Evolutionary conservation across 345 rosid species (phyloP).

Genomic region (Eucalyptus brandiana): DNA sequence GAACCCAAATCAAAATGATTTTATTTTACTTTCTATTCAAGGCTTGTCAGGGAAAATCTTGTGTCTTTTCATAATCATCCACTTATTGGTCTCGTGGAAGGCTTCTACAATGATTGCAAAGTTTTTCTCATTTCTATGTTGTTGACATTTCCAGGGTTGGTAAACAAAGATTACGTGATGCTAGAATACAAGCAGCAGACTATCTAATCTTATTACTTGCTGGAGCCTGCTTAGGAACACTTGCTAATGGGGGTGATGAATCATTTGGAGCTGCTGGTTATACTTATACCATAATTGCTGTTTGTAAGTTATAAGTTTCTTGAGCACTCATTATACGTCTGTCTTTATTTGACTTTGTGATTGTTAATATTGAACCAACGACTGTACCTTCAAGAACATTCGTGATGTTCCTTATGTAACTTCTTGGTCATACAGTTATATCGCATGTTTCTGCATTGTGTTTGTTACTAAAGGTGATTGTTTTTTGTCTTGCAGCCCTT

Average conservation of each 20-base stretch:
- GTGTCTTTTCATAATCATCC: neutral
- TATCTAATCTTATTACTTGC: conserved; percentile 83
- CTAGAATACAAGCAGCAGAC: conserved; percentile 70
- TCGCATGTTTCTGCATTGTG: neutral
- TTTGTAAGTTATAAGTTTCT: conserved; percentile 39
- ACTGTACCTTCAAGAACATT: neutral
- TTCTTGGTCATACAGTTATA: neutral
- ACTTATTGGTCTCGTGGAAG: neutral
- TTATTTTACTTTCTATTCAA: neutral
- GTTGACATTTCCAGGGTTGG: conserved; percentile 38
- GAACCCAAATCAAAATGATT: neutral
- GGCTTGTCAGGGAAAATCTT: neutral
- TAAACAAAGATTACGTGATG: conserved; percentile 81
- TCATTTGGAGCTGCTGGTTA: conserved; percentile 73
- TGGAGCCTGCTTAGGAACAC: conserved; percentile 86
- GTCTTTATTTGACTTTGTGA: neutral
- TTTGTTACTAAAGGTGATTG: neutral
- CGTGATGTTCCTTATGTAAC: neutral
- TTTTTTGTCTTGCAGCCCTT: conserved; percentile 50
- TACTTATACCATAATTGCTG: conserved; percentile 77
- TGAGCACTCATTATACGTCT: neutral
- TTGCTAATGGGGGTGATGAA: conserved; percentile 47
- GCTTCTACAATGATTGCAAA: neutral
- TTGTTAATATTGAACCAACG: neutral
- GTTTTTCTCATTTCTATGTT: neutral